Conservation (phyloP, 768 basidiomycete genomes). For the Boletus huronensis region DNA sequence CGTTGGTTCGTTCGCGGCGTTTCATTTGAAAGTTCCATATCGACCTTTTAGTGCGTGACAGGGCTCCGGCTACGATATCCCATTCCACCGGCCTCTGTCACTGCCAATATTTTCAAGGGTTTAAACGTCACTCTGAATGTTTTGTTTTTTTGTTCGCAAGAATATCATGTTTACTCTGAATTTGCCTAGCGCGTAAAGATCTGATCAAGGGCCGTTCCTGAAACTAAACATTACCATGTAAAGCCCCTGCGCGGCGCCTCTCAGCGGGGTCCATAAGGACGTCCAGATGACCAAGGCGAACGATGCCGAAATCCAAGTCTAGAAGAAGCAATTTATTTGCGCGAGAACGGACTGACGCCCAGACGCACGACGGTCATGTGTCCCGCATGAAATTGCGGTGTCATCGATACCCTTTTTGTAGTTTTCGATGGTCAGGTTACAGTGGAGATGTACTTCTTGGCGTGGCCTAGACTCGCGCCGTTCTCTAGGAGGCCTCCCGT, state of each 20-base stretch:
- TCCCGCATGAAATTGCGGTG: not conserved
- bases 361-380: not conserved
- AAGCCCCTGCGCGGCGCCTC: not conserved
- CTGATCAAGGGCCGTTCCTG: not conserved
- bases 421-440: not conserved
- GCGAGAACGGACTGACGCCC: not conserved
- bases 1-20: slow-evolving; percentile 10
- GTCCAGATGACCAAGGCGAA: not conserved
- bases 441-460: not conserved
- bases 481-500: not conserved
- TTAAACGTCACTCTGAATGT: not conserved
- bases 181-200: not conserved
- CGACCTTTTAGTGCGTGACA: not conserved
- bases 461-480: not conserved
- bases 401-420: not conserved
- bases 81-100: not conserved
- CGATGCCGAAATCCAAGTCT: not conserved
- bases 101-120: too few species aligned
- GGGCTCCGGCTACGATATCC: not conserved
- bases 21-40: slow-evolving; percentile 5
- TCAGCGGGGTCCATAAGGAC: not conserved
- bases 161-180: not conserved
- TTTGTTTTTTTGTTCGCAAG: not conserved
- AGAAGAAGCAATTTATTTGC: not conserved
- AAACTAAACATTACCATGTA: not conserved